Evolutionary conservation across 352 stramenopile genomes (phyloP).

Genomic region (Albugo laibachii): DNA sequence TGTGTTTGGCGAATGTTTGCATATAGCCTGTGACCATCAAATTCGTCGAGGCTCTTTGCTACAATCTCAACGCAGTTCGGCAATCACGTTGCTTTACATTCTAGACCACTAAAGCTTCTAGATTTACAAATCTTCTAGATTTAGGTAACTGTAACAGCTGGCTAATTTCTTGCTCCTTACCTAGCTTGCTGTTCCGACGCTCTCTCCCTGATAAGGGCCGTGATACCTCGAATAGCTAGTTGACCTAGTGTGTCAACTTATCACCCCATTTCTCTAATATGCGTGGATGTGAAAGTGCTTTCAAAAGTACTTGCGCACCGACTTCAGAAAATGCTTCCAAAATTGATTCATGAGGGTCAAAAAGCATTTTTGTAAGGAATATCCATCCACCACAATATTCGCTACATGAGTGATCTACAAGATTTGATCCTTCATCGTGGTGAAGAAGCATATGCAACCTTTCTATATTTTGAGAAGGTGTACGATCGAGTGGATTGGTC

Average conservation of each 20-base stretch:
- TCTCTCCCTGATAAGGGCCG: too few species aligned
- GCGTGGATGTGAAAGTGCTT: conserved; percentile 10
- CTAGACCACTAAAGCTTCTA: too few species aligned
- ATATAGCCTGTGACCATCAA: conserved; percentile 8
- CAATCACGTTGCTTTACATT: conserved; percentile 9
- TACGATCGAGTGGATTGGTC: conserved; percentile 6
- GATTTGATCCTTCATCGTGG: conserved; percentile 1
- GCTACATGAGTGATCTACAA: conserved; percentile 7
- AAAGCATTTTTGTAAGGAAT: background rate
- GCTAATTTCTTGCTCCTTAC: too few species aligned
- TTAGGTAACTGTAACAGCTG: too few species aligned
- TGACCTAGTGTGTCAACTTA: background rate
- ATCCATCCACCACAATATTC: conserved; percentile 8
- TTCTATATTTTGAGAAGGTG: background rate
- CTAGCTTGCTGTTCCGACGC: too few species aligned
- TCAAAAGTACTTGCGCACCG: conserved; percentile 5
- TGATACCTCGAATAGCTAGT: conserved; percentile 3
- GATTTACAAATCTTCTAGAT: too few species aligned
- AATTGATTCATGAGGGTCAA: conserved; percentile 8
- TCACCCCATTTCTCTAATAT: conserved; percentile 4
- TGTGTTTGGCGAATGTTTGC: conserved; percentile 8
- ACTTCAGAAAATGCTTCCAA: background rate
- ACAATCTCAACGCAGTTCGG: conserved; percentile 6
- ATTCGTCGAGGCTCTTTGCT: conserved; percentile 7
- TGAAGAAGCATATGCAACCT: background rate